Conservation (phyloP, 176 grass and related monocot genomes). For the Avena insularis region DNA sequence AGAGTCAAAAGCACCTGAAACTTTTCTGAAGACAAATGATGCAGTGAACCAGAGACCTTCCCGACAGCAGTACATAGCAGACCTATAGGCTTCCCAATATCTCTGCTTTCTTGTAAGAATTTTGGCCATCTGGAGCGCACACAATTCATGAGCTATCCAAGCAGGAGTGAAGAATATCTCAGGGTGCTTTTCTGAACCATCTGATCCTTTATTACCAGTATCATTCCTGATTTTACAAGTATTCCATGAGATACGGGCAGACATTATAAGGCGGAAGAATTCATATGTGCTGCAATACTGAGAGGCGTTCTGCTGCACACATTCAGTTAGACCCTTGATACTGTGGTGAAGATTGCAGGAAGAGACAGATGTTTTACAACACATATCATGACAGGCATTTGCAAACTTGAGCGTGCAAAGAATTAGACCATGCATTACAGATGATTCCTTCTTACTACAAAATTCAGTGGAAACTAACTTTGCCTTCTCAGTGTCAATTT, state of each 20-base stretch:
- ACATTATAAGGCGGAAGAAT: conserved; percentile 60
- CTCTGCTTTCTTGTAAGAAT: conserved; percentile 64
- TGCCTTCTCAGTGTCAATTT: conserved; percentile 26
- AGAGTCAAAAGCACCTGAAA: conserved; percentile 60
- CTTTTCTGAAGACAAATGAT: conserved; percentile 81
- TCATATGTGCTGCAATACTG: conserved; percentile 62
- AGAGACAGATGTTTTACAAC: conserved; percentile 42
- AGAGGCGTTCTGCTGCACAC: conserved; percentile 50
- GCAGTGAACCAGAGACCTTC: conserved; percentile 84
- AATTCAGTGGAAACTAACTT: conserved; percentile 29
- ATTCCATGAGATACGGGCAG: conserved; percentile 43
- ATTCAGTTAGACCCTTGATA: conserved; percentile 56
- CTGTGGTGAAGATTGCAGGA: conserved; percentile 51
- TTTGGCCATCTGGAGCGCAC: conserved; percentile 57
- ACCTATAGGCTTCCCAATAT: conserved; percentile 87
- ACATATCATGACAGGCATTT: conserved; percentile 59
- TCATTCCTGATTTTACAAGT: conserved; percentile 38
- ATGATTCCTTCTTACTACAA: conserved; percentile 22
- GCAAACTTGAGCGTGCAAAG: conserved; percentile 56
- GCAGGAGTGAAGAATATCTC: conserved; percentile 29
- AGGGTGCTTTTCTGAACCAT: conserved; percentile 16
- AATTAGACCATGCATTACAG: conserved; percentile 43
- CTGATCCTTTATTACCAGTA: conserved; percentile 36
- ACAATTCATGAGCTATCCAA: conserved; percentile 70
- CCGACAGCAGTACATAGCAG: conserved; percentile 74